Evolutionary conservation across 2,329 filamentous ascomycete species (phyloP).

Genomic region (Colletotrichum paranaense): DNA sequence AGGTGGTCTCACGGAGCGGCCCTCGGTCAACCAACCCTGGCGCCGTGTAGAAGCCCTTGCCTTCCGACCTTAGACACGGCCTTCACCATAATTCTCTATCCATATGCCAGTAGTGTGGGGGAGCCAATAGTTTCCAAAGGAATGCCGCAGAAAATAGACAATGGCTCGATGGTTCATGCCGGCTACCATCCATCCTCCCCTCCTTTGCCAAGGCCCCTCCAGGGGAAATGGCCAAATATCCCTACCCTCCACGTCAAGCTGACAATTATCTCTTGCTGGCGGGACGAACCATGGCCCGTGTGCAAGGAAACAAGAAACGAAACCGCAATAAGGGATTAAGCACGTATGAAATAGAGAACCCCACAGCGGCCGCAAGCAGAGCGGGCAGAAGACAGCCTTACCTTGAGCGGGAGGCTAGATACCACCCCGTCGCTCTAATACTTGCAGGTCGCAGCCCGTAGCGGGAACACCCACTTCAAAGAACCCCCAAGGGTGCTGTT

Average conservation of each 20-base stretch:
- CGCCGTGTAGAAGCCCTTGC: not conserved
- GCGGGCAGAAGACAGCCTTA: conserved; percentile 21
- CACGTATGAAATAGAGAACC: conserved; percentile 27
- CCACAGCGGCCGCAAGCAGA: conserved; percentile 52
- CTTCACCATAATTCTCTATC: not conserved
- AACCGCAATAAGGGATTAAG: conserved; percentile 10
- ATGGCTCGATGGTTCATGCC: conserved; percentile 12
- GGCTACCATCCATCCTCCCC: not conserved
- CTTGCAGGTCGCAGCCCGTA: conserved; percentile 4
- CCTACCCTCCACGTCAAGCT: conserved; percentile 24
- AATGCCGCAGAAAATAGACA: not conserved
- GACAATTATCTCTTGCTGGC: conserved; percentile 48
- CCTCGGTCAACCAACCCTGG: not conserved
- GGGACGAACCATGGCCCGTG: conserved; percentile 48
- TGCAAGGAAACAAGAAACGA: not conserved
- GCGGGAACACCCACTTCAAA: not conserved
- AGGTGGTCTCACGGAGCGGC: not conserved
- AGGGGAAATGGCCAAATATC: not conserved
- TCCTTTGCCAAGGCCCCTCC: conserved; percentile 10
- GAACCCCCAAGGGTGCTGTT: not conserved
- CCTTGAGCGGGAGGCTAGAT: conserved; percentile 26
- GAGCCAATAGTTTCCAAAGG: not conserved
- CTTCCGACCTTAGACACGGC: not conserved
- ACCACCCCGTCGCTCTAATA: conserved; percentile 1
- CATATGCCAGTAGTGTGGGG: not conserved